Conservation (phyloP, 805 yeast genomes). For the Grigorovia humatica region DNA sequence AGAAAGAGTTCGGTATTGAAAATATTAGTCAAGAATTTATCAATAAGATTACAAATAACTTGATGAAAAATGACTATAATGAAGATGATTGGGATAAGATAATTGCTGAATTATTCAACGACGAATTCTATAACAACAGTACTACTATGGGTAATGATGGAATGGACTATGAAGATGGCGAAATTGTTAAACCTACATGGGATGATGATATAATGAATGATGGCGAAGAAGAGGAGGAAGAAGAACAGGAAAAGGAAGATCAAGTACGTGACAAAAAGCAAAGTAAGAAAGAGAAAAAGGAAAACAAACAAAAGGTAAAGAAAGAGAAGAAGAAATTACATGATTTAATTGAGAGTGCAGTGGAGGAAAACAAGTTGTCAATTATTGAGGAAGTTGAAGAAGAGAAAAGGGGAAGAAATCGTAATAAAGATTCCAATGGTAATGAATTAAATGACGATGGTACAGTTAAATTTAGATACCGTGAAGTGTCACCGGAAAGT, state of each 20-base stretch:
- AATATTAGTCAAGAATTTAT: constrained; percentile 44
- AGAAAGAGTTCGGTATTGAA: constrained; percentile 35
- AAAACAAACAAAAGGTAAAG: constrained; percentile 47
- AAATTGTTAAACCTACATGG: not conserved
- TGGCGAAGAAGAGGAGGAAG: constrained; percentile 6
- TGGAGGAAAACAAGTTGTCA: constrained; percentile 60
- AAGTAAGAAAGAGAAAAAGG: constrained; percentile 37
- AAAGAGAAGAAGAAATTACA: constrained; percentile 51
- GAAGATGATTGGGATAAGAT: constrained; percentile 85
- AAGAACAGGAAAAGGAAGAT: constrained; percentile 15
- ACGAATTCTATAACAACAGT: constrained; percentile 57
- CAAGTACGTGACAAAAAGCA: constrained; percentile 29
- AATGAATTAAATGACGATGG: not conserved
- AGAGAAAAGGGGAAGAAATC: constrained; percentile 49
- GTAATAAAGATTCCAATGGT: constrained; percentile 31
- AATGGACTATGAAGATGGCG: constrained; percentile 30
- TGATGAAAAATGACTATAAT: constrained; percentile 80
- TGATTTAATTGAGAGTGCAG: constrained; percentile 63
- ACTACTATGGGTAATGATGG: constrained; percentile 39
- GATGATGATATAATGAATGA: constrained; percentile 21
- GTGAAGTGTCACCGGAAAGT: constrained; percentile 92
- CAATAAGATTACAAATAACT: constrained; percentile 59
- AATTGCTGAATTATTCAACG: constrained; percentile 77
- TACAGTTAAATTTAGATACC: constrained; percentile 56
- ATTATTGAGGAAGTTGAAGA: constrained; percentile 61